A percentile compares a stretch with the other conserved stretches of the same genome.
Conservation (phyloP, 768 basidiomycete species). For the Trametes cinnabarina region DNA sequence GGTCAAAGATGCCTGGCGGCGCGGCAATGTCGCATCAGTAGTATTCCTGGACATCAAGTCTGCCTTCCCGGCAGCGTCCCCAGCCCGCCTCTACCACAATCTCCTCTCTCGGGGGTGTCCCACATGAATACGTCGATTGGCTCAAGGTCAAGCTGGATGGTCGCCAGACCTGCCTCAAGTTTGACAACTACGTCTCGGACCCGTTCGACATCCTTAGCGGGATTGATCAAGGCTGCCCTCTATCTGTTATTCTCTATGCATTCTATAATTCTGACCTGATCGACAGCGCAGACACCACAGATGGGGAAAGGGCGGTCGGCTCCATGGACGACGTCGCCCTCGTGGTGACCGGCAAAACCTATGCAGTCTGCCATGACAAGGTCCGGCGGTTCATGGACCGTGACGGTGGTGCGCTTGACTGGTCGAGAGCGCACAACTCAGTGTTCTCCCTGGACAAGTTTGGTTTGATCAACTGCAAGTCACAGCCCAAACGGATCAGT, state of each 20-base stretch:
- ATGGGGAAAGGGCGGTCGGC: conserved; percentile 12
- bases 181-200: conserved; percentile 26
- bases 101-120: conserved; percentile 13
- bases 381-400: conserved; percentile 16
- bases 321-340: conserved; percentile 22
- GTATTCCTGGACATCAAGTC: conserved; percentile 35
- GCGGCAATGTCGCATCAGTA: conserved; percentile 27
- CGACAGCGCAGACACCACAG: conserved; percentile 1
- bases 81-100: conserved; percentile 14
- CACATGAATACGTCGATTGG: conserved; percentile 18
- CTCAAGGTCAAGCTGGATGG: conserved; percentile 15
- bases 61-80: conserved; percentile 26
- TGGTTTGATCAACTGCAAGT: conserved; percentile 5
- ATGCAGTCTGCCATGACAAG: conserved; percentile 1
- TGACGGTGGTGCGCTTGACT: conserved; percentile 26
- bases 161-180: conserved; percentile 19
- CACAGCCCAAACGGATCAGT: not conserved
- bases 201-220: conserved; percentile 25
- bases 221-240: conserved; percentile 33
- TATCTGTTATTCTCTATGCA: conserved; percentile 30
- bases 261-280: conserved; percentile 33
- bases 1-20: conserved; percentile 25
- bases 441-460: conserved; percentile 25
- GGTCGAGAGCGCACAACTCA: conserved; percentile 30
- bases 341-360: conserved; percentile 1